phyloP scores from a whole-genome alignment of 108 stramenopile genomes.

The Skeletonema tropicum region DNA sequence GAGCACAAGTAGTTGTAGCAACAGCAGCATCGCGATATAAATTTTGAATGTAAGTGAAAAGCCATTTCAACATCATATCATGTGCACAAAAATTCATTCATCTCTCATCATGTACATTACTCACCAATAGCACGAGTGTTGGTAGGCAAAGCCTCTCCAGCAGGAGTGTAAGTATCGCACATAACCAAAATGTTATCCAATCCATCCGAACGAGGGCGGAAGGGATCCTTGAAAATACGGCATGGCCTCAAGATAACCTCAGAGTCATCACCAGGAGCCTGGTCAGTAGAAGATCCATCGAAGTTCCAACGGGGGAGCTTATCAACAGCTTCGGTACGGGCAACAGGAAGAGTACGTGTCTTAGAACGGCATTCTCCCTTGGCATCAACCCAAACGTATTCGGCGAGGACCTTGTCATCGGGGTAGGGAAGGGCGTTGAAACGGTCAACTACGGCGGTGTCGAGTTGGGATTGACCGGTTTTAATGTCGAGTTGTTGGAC shows the following conservation, averaged over 20 bases:
- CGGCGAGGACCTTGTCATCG: conserved; percentile 73
- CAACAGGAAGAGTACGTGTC: conserved; percentile 81
- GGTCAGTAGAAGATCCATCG: conserved; percentile 94
- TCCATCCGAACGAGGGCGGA: conserved; percentile 86
- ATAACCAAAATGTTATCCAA: conserved; percentile 93
- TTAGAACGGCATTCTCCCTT: conserved; percentile 86
- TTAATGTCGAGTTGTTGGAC: conserved; percentile 27
- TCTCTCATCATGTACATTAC: conserved; percentile 18
- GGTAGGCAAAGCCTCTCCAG: conserved; percentile 82
- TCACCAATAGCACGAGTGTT: conserved; percentile 88
- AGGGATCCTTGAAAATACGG: conserved; percentile 93
- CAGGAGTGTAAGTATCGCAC: conserved; percentile 95
- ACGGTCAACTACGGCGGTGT: conserved; percentile 68
- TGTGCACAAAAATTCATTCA: not conserved
- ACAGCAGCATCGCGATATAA: not conserved
- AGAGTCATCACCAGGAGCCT: conserved; percentile 97
- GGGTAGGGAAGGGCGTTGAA: conserved; percentile 77
- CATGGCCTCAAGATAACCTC: conserved; percentile 91
- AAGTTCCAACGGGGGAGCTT: conserved; percentile 95
- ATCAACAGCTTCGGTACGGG: conserved; percentile 51
- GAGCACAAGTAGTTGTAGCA: not conserved
- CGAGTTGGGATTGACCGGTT: conserved; percentile 77
- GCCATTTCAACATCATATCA: not conserved
- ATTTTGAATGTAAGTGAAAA: not conserved
- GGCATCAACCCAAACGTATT: conserved; percentile 95